A percentile compares a stretch with the other conserved stretches of the same genome.
Evolutionary conservation across 371 early-diverging fungal species (phyloP).

Genomic region (Rhizopus stolonifer): DNA sequence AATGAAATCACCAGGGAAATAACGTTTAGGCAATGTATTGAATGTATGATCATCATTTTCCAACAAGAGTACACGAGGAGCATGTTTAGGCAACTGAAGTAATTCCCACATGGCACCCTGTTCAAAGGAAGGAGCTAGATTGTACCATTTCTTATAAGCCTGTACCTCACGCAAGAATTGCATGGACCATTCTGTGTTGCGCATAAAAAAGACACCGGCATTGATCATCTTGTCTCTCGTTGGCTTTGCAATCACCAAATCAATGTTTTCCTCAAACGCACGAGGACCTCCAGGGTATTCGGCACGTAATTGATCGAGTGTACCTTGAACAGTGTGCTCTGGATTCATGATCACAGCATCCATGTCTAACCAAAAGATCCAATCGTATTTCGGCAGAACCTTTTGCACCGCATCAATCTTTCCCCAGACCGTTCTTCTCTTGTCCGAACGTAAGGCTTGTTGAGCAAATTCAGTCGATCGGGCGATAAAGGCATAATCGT

Average conservation of each 20-base stretch:
- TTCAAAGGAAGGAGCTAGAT: constrained; percentile 49
- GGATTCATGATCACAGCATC: constrained; percentile 63
- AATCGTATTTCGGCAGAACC: constrained; percentile 61
- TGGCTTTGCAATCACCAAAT: constrained; percentile 54
- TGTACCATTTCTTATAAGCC: constrained; percentile 45
- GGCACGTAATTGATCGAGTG: constrained; percentile 31
- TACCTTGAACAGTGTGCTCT: constrained; percentile 29
- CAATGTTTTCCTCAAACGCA: constrained; percentile 33
- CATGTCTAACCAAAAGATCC: constrained; percentile 72
- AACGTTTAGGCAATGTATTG: constrained; percentile 58
- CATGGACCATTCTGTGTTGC: constrained; percentile 59
- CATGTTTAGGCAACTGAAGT: constrained; percentile 34
- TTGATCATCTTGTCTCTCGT: constrained; percentile 52
- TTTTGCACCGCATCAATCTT: constrained; percentile 65
- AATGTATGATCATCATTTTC: constrained; percentile 61
- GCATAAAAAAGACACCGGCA: constrained; percentile 65
- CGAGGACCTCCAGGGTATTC: constrained; percentile 27
- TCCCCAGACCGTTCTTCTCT: constrained; percentile 59
- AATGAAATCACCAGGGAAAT: constrained; percentile 58
- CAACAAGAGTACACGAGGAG: constrained; percentile 39
- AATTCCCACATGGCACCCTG: constrained; percentile 68
- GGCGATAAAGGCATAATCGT: constrained; percentile 62
- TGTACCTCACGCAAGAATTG: constrained; percentile 57
- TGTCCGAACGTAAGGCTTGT: constrained; percentile 36
- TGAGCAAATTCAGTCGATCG: constrained; percentile 63